These are phyloP conservation scores for Wickerhamomyces pijperi DNA, from an alignment of 805 yeast genomes.

Conservation along the genomic window DNA sequence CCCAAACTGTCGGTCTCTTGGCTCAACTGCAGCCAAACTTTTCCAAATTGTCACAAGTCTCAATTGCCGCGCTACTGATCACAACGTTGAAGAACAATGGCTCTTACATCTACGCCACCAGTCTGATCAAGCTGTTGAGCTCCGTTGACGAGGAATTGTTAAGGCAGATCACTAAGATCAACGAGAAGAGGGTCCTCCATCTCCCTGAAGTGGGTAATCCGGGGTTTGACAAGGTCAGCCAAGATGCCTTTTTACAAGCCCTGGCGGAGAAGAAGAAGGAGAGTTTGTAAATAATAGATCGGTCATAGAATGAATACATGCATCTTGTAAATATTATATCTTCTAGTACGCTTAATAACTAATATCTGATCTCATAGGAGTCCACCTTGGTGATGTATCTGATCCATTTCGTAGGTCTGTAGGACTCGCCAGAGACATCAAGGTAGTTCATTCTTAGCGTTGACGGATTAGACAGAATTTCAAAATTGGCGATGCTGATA, in stretches of 20 bases:
- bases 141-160: neutral
- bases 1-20: neutral
- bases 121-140: neutral
- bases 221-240: neutral
- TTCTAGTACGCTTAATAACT: conserved; percentile 4
- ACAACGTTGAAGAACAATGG: neutral
- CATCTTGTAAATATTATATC: too few species aligned
- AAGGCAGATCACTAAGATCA: neutral
- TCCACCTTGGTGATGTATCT: conserved; percentile 70
- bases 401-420: conserved; percentile 80
- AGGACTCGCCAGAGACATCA: conserved; percentile 48
- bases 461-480: conserved; percentile 62
- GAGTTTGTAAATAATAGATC: too few species aligned
- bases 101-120: neutral
- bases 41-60: neutral
- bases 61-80: too few species aligned
- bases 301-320: too few species aligned
- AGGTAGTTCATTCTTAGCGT: conserved; percentile 68
- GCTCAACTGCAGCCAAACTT: neutral
- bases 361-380: conserved; percentile 69
- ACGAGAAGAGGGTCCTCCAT: neutral
- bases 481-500: conserved; percentile 53
- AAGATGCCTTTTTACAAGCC: neutral
- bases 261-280: neutral
- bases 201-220: conserved; percentile 2